phyloP scores from a whole-genome alignment of 352 stramenopile species.

The Globisporangium cederbergense region DNA sequence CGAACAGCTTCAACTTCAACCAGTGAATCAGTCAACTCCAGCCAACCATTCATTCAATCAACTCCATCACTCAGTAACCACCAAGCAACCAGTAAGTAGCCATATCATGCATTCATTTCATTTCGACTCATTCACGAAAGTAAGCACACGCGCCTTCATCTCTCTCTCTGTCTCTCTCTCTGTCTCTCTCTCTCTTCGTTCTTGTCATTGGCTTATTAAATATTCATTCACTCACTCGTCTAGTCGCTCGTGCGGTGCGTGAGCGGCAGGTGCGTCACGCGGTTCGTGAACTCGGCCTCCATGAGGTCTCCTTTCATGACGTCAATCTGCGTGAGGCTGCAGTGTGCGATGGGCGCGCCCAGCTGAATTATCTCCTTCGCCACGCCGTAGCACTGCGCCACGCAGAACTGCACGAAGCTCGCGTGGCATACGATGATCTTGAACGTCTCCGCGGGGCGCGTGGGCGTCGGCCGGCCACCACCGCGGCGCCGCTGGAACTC shows the following conservation, averaged over 20 bases:
- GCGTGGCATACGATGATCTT: conserved; percentile 75
- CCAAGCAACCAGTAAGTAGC: background rate
- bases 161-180: background rate
- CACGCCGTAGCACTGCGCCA: conserved; percentile 61
- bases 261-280: conserved; percentile 62
- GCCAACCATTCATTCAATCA: background rate
- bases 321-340: conserved; percentile 72
- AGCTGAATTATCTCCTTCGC: conserved; percentile 77
- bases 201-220: background rate
- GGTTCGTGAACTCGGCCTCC: conserved; percentile 53
- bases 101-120: background rate
- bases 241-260: conserved; percentile 76
- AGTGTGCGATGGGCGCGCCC: conserved; percentile 67
- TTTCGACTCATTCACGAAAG: background rate
- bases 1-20: background rate
- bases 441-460: conserved; percentile 44
- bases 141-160: background rate
- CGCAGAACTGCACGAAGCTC: conserved; percentile 77
- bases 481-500: conserved; percentile 14
- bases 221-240: conserved; percentile 7
- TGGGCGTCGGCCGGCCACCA: background rate
- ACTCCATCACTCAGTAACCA: no score
- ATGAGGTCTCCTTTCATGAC: conserved; percentile 45
- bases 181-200: background rate
- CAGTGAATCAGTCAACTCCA: background rate